These are phyloP conservation scores for Hyphodiscus sp. DNA, from an alignment of 2,329 filamentous ascomycete species.

Conservation along the genomic window DNA sequence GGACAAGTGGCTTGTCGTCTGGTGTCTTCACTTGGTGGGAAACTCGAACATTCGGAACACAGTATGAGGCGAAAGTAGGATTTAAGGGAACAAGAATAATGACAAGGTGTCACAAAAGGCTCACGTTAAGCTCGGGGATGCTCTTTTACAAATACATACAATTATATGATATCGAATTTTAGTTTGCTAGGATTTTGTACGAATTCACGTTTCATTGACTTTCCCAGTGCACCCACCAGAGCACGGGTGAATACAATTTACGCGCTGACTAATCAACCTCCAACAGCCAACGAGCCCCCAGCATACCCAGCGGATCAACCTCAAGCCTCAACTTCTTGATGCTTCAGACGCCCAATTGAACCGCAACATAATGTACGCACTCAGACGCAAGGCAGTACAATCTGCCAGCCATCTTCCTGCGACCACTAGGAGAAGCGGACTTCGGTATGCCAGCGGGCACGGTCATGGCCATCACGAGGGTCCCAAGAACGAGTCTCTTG, in stretches of 20 bases:
- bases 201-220: not conserved
- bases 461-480: constrained; percentile 28
- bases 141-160: too few species aligned
- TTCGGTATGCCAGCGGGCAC: constrained; percentile 6
- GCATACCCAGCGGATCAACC: too few species aligned
- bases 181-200: not conserved
- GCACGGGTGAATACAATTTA: not conserved
- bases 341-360: constrained; percentile 22
- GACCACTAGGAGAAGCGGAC: not conserved
- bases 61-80: too few species aligned
- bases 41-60: not conserved
- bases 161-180: not conserved
- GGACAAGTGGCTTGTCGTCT: constrained; percentile 24
- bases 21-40: not conserved
- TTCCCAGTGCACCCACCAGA: too few species aligned
- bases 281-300: not conserved
- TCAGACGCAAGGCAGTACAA: constrained; percentile 28
- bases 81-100: not conserved
- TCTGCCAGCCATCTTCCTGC: constrained; percentile 19
- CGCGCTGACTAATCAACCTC: not conserved
- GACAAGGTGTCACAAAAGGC: not conserved
- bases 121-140: not conserved
- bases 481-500: constrained; percentile 41
- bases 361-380: constrained; percentile 27
- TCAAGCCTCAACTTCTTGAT: constrained; percentile 2